phyloP scores from a whole-genome alignment of 2,329 filamentous ascomycete genomes.

The Aspergillus tubingensis region DNA sequence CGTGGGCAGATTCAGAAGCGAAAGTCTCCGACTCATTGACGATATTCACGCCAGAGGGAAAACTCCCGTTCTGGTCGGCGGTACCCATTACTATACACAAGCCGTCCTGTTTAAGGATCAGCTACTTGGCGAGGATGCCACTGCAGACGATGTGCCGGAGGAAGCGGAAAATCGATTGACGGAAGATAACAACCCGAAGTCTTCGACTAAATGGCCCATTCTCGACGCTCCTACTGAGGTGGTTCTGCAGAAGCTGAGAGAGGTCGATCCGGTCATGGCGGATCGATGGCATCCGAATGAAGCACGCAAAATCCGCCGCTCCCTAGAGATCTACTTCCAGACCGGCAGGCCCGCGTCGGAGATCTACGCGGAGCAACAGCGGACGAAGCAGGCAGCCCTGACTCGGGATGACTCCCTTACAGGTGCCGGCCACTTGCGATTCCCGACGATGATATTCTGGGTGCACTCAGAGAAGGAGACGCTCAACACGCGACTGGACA shows the following conservation, averaged over 20 bases:
- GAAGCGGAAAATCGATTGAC: slow-evolving; percentile 10
- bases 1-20: slow-evolving; percentile 73
- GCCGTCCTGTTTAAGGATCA: slow-evolving; percentile 79
- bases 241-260: slow-evolving; percentile 70
- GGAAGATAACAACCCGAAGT: slow-evolving; percentile 21
- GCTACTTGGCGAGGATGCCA: slow-evolving; percentile 50
- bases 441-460: slow-evolving; percentile 76
- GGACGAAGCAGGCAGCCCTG: slow-evolving; percentile 26
- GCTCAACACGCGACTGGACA: slow-evolving; percentile 70
- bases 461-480: slow-evolving; percentile 71
- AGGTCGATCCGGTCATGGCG: slow-evolving; percentile 88
- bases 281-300: slow-evolving; percentile 93
- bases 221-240: slow-evolving; percentile 69
- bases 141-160: slow-evolving; percentile 24
- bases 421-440: slow-evolving; percentile 46
- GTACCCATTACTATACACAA: slow-evolving; percentile 94
- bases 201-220: slow-evolving; percentile 63
- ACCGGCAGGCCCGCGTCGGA: slow-evolving; percentile 82
- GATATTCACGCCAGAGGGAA: slow-evolving; percentile 78
- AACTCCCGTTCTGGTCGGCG: slow-evolving; percentile 87
- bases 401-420: slow-evolving; percentile 22
- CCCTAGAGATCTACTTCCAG: slow-evolving; percentile 83
- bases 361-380: slow-evolving; percentile 77
- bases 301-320: slow-evolving; percentile 81
- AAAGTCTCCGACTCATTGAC: slow-evolving; percentile 68